Conservation (phyloP, 345 rosid species). For the Boechera divaricarpa region DNA sequence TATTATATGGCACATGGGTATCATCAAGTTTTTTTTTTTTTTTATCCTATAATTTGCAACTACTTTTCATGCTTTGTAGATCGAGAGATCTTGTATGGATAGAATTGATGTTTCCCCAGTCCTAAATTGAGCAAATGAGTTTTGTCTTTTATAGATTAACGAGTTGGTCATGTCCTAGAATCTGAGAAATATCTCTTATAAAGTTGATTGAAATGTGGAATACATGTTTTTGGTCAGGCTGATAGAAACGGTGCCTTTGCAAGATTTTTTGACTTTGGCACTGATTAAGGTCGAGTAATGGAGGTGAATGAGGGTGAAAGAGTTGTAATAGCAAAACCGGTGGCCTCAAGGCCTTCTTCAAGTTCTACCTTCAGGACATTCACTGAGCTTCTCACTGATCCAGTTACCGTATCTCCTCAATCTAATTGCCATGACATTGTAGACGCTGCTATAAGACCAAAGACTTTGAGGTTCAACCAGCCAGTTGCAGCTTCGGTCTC, state of each 20-base stretch:
- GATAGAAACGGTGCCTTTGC: neutral
- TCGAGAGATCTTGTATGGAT: constrained; percentile 10
- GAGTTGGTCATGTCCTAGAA: neutral
- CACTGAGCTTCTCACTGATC: constrained; percentile 73
- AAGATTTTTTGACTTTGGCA: neutral
- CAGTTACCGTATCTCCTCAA: constrained; percentile 57
- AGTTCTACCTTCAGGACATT: constrained; percentile 65
- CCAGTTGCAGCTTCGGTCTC: constrained; percentile 44
- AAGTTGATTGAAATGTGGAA: constrained; percentile 1
- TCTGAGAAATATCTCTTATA: neutral
- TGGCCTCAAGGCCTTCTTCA: constrained; percentile 87
- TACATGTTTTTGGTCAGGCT: neutral
- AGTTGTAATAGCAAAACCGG: constrained; percentile 75
- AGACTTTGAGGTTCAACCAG: constrained; percentile 71
- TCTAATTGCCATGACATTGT: constrained; percentile 48
- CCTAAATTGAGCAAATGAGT: neutral
- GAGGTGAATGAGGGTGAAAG: constrained; percentile 74
- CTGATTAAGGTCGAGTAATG: constrained; percentile 46
- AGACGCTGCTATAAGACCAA: constrained; percentile 74
- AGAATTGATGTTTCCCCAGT: neutral
- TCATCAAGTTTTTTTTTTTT: constrained; percentile 23
- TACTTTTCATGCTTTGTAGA: neutral
- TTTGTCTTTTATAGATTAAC: neutral
- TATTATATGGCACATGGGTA: constrained; percentile 3
- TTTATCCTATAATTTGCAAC: neutral